Base-by-base conservation (phyloP, 768 basidiomycete genomes). In the Polyporus arcularius region DNA sequence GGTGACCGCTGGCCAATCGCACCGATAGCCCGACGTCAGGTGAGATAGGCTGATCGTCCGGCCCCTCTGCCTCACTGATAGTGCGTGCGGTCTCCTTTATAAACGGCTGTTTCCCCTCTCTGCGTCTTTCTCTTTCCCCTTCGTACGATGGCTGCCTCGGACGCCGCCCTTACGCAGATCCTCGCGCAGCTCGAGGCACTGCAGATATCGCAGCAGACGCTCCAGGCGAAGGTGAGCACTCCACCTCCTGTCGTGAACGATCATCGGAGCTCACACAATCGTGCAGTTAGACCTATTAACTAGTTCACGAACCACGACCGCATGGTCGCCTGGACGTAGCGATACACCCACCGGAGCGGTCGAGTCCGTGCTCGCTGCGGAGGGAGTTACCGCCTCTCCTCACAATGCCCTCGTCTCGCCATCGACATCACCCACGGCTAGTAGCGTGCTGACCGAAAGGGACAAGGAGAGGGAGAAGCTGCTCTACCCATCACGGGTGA, bases 401-500 rank as follows among this genome's bases (percentile, higher is more conserved):
- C 70, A 72, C 2, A 61, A 63, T 51, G 58, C 58, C 18, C 32
- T 61, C 67, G 30, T 57, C 50, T 53, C 57, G 42, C 53, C 65
- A 14, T 60, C 67, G 14, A 60, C 65, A 10, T 41, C 65, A 41
- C 57, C 66, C 21, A 45, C 55, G 9, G 46, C 39, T 14, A 57
- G 42, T 39, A 52, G 32, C 6, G n/a, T 48, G 38, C 16, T 56
- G 12, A 26, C 47, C 6, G 53, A 58, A 43, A 57, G 57, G 53
- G 89, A 89, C 57, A 89, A 80, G 70, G 88, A 89, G 57, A 80
- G 88, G 61, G 90, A 91, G 75, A 90, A 79, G 68, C 67, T 83
- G 32, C 72, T 95, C 21, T 97, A 97, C 71, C 92, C 93, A 7
- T 86, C 87, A 4, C 80, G 94, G 39, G 89, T 96, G 30, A 79